phyloP scores from a whole-genome alignment of 495 filamentous ascomycete genomes.

The Emericellopsis terricola region DNA sequence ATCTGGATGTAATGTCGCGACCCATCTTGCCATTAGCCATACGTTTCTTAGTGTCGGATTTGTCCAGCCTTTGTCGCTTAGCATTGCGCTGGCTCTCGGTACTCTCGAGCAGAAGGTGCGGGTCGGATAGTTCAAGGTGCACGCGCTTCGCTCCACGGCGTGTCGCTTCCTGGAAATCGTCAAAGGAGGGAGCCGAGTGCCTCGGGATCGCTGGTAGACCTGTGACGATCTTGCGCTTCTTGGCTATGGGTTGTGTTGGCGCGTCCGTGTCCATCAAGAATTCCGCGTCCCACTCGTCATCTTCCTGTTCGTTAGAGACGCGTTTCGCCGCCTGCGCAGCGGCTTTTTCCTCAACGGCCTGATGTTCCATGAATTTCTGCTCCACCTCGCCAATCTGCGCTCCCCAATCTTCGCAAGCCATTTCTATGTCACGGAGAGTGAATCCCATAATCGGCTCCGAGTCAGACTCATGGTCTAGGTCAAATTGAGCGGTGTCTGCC shows the following conservation, averaged over 20 bases:
- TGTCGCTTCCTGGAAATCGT: slow-evolving; percentile 39
- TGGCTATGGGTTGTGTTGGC: slow-evolving; percentile 9
- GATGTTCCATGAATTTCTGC: slow-evolving; percentile 3
- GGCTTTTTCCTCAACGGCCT: background rate
- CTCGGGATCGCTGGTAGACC: slow-evolving; percentile 23
- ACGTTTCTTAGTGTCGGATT: slow-evolving; percentile 30
- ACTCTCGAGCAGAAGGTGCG: slow-evolving; percentile 54
- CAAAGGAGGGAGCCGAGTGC: slow-evolving; percentile 25
- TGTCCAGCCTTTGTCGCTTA: slow-evolving; percentile 17
- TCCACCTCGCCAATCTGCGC: slow-evolving; percentile 23
- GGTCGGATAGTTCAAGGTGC: slow-evolving; percentile 78
- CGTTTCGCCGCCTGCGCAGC: slow-evolving; percentile 9
- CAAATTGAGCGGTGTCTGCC: slow-evolving; percentile 37
- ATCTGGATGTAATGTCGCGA: slow-evolving; percentile 51
- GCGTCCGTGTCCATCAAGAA: slow-evolving; percentile 18
- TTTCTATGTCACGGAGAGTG: slow-evolving; percentile 54
- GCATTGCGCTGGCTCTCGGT: slow-evolving; percentile 31
- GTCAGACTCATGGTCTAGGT: slow-evolving; percentile 34
- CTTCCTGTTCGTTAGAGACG: slow-evolving; percentile 19
- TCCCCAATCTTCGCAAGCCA: slow-evolving; percentile 76
- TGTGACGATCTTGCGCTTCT: slow-evolving; percentile 15
- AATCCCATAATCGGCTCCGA: slow-evolving; percentile 48
- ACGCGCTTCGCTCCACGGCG: slow-evolving; percentile 54
- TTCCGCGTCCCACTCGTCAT: slow-evolving; percentile 35
- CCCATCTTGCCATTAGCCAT: slow-evolving; percentile 35